A percentile compares a stretch with the other conserved stretches of the same genome.
Evolutionary conservation across 2,329 filamentous ascomycete species (phyloP).

Genomic region (Albophoma yamanashiensis): DNA sequence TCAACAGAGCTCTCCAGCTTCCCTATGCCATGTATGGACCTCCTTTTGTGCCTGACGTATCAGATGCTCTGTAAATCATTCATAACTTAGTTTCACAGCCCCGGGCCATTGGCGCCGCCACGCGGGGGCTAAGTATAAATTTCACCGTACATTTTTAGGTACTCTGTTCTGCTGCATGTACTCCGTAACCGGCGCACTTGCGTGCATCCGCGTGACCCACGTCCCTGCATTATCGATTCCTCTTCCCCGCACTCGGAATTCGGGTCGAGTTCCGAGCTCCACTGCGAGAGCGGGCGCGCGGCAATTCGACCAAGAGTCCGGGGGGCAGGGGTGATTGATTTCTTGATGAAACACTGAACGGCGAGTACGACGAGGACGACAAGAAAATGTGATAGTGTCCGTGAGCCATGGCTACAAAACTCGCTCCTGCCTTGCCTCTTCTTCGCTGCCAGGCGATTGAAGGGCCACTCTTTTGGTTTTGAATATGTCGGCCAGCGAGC

Average conservation of each 20-base stretch:
- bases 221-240: neutral
- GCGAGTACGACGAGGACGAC: neutral
- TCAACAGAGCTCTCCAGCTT: too few relatives aligned
- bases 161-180: too few relatives aligned
- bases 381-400: neutral
- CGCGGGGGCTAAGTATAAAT: too few relatives aligned
- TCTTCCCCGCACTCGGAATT: neutral
- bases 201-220: neutral
- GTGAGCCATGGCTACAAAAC: neutral
- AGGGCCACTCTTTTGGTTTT: neutral
- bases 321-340: too few relatives aligned
- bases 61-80: too few relatives aligned
- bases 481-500: neutral
- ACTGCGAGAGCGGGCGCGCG: neutral
- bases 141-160: neutral
- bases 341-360: too few relatives aligned
- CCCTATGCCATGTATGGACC: too few relatives aligned
- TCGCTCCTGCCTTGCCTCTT: neutral
- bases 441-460: too few relatives aligned
- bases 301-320: neutral
- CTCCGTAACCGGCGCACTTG: too few relatives aligned
- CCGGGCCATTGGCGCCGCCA: too few relatives aligned
- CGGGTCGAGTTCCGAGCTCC: neutral
- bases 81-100: too few relatives aligned
- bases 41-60: too few relatives aligned